Percentiles rank a stretch among this genome's conserved stretches.
Conservation (phyloP, 306 rosid species). For the Hippophae gyantsensis region DNA sequence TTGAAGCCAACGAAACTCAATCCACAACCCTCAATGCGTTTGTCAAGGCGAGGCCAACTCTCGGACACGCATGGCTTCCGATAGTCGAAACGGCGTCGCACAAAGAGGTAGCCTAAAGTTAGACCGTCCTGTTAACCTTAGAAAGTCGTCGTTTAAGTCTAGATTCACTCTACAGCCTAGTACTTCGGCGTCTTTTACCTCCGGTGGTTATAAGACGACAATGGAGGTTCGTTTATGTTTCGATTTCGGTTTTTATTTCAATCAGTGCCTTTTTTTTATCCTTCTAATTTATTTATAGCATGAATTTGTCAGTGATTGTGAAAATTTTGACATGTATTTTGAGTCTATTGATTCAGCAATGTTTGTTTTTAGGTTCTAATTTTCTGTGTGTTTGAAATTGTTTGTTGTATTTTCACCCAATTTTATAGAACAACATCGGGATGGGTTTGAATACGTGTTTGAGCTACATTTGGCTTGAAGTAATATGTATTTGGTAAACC, state of each 20-base stretch:
- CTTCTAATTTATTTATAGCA: background rate
- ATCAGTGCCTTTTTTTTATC: background rate
- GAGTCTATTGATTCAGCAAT: too few relatives aligned
- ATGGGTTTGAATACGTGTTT: too few relatives aligned
- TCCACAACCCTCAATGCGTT: background rate
- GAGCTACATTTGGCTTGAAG: too few relatives aligned
- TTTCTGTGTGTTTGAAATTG: too few relatives aligned
- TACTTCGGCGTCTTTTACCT: slow-evolving; percentile 22
- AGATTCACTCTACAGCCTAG: slow-evolving; percentile 22
- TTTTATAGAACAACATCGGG: too few relatives aligned
- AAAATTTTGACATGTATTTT: too few relatives aligned
- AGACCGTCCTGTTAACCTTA: slow-evolving; percentile 36
- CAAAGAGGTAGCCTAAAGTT: slow-evolving; percentile 20
- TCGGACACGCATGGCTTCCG: slow-evolving; percentile 10
- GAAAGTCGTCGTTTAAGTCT: slow-evolving; percentile 37
- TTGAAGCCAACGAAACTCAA: too few relatives aligned
- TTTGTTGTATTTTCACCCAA: too few relatives aligned
- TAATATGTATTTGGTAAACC: too few relatives aligned
- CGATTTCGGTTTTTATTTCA: background rate
- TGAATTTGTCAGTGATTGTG: too few relatives aligned
- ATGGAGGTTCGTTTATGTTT: slow-evolving; percentile 29
- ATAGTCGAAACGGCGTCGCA: slow-evolving; percentile 23
- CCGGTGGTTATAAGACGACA: slow-evolving; percentile 20
- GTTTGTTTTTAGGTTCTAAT: too few relatives aligned
- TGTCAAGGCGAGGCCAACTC: background rate